A percentile compares a stretch with the other conserved stretches of the same genome.
These are phyloP conservation scores for Sphagnurus paluster DNA, from an alignment of 1,284 basidiomycete species.

Conservation along the genomic window DNA sequence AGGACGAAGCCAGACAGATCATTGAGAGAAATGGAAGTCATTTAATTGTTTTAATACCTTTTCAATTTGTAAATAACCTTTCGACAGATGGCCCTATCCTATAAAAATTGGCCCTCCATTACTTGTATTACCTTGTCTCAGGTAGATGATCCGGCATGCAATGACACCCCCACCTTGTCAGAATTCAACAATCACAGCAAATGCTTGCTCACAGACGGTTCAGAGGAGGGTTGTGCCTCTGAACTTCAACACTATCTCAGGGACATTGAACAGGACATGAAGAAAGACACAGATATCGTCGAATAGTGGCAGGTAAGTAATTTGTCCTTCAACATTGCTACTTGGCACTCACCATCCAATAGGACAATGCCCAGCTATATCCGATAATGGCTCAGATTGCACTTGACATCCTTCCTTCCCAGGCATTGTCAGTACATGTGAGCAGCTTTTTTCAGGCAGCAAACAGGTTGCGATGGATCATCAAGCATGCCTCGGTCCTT, in stretches of 20 bases:
- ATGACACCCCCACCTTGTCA: background rate
- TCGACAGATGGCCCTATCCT: no score
- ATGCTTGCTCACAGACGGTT: constrained; percentile 1
- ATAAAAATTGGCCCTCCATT: constrained; percentile 1
- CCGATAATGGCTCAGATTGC: constrained; percentile 21
- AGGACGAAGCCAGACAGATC: constrained; percentile 19
- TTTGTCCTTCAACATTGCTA: background rate
- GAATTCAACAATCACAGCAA: constrained; percentile 10
- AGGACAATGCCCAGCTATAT: constrained; percentile 16
- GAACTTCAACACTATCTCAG: constrained; percentile 18
- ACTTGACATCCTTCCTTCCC: constrained; percentile 17
- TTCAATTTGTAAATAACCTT: no score
- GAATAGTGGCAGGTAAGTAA: constrained; percentile 21
- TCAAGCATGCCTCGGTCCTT: constrained; percentile 10
- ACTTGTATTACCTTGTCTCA: background rate
- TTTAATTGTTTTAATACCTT: background rate
- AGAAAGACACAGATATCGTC: constrained; percentile 19
- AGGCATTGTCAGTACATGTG: constrained; percentile 19
- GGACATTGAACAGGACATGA: constrained; percentile 12
- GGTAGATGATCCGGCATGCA: background rate
- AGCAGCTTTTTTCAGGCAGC: constrained; percentile 18
- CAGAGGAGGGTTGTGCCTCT: constrained; percentile 13
- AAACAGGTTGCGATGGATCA: constrained; percentile 15
- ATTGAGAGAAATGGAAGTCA: constrained; percentile 11
- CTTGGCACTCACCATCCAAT: background rate